Conservation (phyloP, 1,284 basidiomycete genomes). For the Mycena sp. region DNA sequence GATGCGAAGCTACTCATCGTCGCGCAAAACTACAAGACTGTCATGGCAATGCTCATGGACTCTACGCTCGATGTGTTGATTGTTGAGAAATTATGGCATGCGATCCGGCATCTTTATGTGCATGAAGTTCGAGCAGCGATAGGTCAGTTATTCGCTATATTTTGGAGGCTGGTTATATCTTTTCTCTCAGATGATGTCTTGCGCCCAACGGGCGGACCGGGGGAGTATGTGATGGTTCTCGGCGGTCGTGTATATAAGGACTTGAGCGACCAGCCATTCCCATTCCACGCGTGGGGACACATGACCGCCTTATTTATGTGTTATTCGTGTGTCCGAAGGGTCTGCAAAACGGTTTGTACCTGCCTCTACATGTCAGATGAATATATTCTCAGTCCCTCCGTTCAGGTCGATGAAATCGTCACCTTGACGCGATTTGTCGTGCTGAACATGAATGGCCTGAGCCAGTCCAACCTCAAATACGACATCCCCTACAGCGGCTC, state of each 20-base stretch:
- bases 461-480: slow-evolving; percentile 36
- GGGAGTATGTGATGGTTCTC: slow-evolving; percentile 39
- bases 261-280: slow-evolving; percentile 38
- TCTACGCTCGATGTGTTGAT: slow-evolving; percentile 39
- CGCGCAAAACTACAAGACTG: slow-evolving; percentile 43
- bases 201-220: slow-evolving; percentile 31
- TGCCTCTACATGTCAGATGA: not conserved
- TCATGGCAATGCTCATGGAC: slow-evolving; percentile 40
- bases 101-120: slow-evolving; percentile 38
- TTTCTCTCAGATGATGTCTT: slow-evolving; percentile 40
- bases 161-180: not conserved
- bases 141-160: not conserved
- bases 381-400: not conserved
- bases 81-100: slow-evolving; percentile 46
- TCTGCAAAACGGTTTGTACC: slow-evolving; percentile 39
- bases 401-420: slow-evolving; percentile 42
- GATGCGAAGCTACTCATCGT: slow-evolving; percentile 46
- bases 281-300: slow-evolving; percentile 46
- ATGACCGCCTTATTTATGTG: slow-evolving; percentile 40
- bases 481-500: slow-evolving; percentile 32
- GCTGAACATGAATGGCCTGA: slow-evolving; percentile 30
- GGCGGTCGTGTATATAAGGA: slow-evolving; percentile 45
- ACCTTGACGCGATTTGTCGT: slow-evolving; percentile 40
- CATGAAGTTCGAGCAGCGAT: slow-evolving; percentile 41
- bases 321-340: slow-evolving; percentile 42